Percentiles rank a stretch among this genome's conserved stretches.
phyloP scores from a whole-genome alignment of 2,329 filamentous ascomycete species.

The Pseudogymnoascus sp. region DNA sequence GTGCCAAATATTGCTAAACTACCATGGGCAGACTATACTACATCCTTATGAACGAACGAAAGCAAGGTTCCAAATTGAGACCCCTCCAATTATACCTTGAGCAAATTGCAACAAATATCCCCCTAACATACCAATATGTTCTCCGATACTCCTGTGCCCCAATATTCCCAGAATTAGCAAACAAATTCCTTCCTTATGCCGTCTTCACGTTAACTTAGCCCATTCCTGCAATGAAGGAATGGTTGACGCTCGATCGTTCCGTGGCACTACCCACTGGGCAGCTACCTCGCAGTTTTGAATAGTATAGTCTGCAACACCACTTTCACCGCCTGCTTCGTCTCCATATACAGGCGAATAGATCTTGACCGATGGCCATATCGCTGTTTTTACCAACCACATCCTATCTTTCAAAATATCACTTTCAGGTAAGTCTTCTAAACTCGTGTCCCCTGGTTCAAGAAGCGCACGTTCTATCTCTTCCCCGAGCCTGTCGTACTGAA shows the following conservation, averaged over 20 bases:
- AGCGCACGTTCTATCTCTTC: neutral
- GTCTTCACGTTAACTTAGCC: neutral
- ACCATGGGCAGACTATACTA: neutral
- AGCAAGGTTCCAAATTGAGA: neutral
- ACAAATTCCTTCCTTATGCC: neutral
- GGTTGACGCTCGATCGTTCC: neutral
- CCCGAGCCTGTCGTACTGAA: neutral
- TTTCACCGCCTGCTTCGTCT: neutral
- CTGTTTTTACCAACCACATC: neutral
- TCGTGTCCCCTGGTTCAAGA: neutral
- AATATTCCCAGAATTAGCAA: neutral
- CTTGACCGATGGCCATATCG: neutral
- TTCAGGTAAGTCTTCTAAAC: neutral
- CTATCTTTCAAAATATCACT: neutral
- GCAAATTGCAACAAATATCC: neutral
- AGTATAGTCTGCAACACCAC: neutral
- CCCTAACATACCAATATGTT: neutral
- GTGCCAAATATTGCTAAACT: neutral
- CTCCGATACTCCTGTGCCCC: neutral
- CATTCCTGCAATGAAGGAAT: neutral
- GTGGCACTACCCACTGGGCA: neutral
- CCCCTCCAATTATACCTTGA: neutral
- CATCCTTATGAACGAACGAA: neutral
- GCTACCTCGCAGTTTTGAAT: neutral
- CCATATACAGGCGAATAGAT: neutral